Conservation (phyloP, 2,329 filamentous ascomycete genomes). For the Exutisphaerella laricina region DNA sequence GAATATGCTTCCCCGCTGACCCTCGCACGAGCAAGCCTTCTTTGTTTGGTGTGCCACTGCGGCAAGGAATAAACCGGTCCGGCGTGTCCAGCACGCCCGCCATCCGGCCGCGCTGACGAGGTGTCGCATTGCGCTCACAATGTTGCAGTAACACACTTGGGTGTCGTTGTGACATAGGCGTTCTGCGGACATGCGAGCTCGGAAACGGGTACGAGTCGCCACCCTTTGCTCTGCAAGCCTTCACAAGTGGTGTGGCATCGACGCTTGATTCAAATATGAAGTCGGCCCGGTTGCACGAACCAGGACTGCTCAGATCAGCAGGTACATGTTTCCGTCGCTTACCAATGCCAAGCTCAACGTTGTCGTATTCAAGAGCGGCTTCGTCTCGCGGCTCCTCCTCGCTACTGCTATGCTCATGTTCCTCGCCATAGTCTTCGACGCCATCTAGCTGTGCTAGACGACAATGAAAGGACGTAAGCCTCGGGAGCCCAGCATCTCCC, state of each 20-base stretch:
- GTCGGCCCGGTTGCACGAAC: neutral
- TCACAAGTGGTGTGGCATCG: constrained; percentile 1
- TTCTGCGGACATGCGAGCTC: neutral
- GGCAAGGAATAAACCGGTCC: constrained; percentile 55
- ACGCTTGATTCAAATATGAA: neutral
- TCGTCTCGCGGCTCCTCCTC: neutral
- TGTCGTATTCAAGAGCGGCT: neutral
- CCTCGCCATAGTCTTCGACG: neutral
- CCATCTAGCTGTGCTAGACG: constrained; percentile 7
- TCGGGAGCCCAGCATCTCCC: neutral
- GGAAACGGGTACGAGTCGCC: neutral
- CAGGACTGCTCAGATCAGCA: neutral
- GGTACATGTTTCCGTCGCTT: neutral
- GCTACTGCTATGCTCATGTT: neutral
- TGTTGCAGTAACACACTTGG: constrained; percentile 20
- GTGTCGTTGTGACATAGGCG: constrained; percentile 12
- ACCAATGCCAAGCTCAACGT: too few relatives aligned
- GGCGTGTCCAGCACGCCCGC: constrained; percentile 34
- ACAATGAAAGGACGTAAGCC: neutral
- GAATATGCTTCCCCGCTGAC: neutral
- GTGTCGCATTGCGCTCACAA: constrained; percentile 18
- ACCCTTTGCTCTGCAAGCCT: constrained; percentile 4
- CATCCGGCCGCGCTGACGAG: constrained; percentile 20
- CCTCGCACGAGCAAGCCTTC: constrained; percentile 17
- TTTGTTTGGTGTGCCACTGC: constrained; percentile 26